Base-by-base conservation (phyloP, 2,329 filamentous ascomycete species). In the Fusarium annulatum region DNA sequence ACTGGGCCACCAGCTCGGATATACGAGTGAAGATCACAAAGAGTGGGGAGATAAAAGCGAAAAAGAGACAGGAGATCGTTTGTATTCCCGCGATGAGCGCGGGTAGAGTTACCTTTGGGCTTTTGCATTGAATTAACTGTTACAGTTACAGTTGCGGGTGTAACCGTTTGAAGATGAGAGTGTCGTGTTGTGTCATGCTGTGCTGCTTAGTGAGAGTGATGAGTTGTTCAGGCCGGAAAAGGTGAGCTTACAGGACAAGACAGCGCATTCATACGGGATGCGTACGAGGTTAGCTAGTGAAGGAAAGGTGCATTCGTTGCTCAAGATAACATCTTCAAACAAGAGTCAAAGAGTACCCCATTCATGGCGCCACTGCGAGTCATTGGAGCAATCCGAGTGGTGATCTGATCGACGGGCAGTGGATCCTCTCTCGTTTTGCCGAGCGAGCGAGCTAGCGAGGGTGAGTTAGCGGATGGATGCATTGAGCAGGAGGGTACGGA, bases 341-440 rank as follows among this genome's bases (percentile, higher is more conserved):
- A 61, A 58, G 21, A 64, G 41, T 64, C 66, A 71, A 57, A 38
- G 45, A 39, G 55, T 38, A 42, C 52, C 51, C 55, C 52, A 62
- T 48, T 26, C n/a, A 67, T 68, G 71, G 69, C 61, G 63, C 75
- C 75, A 76, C 75, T 67, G 61, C 75, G 75, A 77, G 75, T 77
- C 75, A 77, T 77, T 73, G 61, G 55, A 46, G 57, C 65, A 61
- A 49, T 71, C 66, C 60, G 46, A 61, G 36, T 57, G 64, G 67
- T 78, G 76, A 73, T 78, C 67, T 71, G 76, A 76, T 78, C 76
- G 76, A 73, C 76, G 71, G 74, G 62, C 76, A 71, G 76, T 78
- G 76, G 74, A 76, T 68, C 64, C 67, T 51, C 48, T 39, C 48
- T 39, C 26, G 26, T 48, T 56, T 67, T 69, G 73, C 65, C 66